These are phyloP conservation scores for Populus hybrid DNA, from an alignment of 441 rosid genomes.

Conservation along the genomic window DNA sequence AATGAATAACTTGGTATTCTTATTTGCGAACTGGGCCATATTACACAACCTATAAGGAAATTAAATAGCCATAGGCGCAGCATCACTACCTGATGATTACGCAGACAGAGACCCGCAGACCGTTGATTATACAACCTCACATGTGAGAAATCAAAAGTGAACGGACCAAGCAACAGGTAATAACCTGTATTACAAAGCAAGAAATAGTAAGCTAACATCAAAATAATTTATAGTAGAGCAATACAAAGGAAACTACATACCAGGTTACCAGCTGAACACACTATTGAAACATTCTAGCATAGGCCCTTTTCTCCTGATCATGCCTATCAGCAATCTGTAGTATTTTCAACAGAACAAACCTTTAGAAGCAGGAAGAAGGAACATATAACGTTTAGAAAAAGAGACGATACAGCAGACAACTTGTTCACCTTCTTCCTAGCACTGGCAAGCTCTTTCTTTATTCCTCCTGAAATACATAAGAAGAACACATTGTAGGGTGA, in stretches of 20 bases:
- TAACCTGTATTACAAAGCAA: constrained; percentile 1
- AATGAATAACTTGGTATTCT: neutral
- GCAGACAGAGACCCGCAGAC: neutral
- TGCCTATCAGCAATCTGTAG: constrained; percentile 41
- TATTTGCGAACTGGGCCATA: neutral
- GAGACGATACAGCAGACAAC: neutral
- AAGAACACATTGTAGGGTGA: neutral
- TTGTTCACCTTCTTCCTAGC: constrained; percentile 39
- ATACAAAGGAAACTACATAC: constrained; percentile 4
- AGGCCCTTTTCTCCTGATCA: constrained; percentile 41
- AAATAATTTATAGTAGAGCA: neutral
- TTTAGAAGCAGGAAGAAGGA: constrained; percentile 1
- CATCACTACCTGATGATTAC: neutral
- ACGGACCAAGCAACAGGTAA: neutral
- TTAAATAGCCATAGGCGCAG: neutral
- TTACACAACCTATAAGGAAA: neutral
- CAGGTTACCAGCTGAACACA: constrained; percentile 3
- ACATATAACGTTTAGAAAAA: neutral
- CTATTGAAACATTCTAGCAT: constrained; percentile 43
- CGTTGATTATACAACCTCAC: neutral
- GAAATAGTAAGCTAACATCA: neutral
- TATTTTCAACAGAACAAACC: constrained; percentile 1
- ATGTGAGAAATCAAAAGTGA: neutral
- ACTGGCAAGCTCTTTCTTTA: constrained; percentile 41
- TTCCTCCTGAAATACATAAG: constrained; percentile 29